Base-by-base conservation (phyloP, 768 basidiomycete genomes). In the Dictyophora rubrovolvata region DNA sequence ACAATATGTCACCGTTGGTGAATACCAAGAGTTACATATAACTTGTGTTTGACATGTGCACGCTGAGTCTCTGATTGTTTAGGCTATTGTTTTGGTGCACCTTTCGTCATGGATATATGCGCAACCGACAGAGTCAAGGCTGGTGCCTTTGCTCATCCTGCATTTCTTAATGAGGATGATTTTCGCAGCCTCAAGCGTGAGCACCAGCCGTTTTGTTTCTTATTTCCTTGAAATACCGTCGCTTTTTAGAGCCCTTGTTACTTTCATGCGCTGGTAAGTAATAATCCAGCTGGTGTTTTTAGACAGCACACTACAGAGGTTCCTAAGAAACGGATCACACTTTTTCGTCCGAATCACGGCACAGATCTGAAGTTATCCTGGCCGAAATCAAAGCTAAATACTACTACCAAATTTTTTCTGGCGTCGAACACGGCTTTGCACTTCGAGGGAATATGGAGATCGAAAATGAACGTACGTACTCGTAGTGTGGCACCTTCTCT, bases 341-440 rank as follows among this genome's bases (percentile, higher is more conserved):
- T 0, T 85, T 85, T 72, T 74, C 80, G 1, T 21, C 72, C 0
- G 73, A 74, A n/a, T 74, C 75, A 0, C 80, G 84, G 34, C 78
- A 77, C 22, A 71, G 75, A 1, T 79, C 79, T 0, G 84, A 84
- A 60, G 80, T 82, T 52, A 77, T 83, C 9, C 68, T 86, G 16
- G 71, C 75, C 8, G 77, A 76, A 56, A 71, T 66, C 21, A 80
- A 80, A 56, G 75, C 77, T 0, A 71, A 69, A 0, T 85, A 84
- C 65, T 77, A 81, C 61, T 71, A 83, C 61, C 83, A 84, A 51
- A 64, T 81, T 16, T 85, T 85, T 65, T 77, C 79, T 5, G 70
- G 72, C 0, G 70, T 77, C 11, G 61, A 63, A 8, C 75, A 76
- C 28, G 74, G 75, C 3, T 76, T 76, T 33, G 70, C 63, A 36